Percentiles rank a stretch among this genome's conserved stretches.
Conservation (phyloP, 2,329 filamentous ascomycete species). For the Penicillium sp. region DNA sequence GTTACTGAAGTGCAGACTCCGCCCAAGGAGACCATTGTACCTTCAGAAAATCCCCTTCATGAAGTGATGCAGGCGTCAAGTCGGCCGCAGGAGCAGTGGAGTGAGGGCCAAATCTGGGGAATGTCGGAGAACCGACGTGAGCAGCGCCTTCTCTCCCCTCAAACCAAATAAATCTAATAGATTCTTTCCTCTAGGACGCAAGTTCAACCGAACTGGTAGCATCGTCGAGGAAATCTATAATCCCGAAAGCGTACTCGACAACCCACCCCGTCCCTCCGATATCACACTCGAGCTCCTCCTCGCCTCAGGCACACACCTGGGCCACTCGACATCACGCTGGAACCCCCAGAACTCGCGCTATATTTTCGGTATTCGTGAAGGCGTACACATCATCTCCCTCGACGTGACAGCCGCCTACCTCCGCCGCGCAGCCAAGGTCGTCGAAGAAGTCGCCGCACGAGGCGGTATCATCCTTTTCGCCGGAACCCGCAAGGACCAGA, state of each 20-base stretch:
- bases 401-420: conserved; percentile 86
- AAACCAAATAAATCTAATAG: not conserved
- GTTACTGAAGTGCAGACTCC: conserved; percentile 21
- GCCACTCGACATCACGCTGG: conserved; percentile 88
- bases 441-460: conserved; percentile 77
- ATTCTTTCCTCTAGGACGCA: conserved; percentile 21
- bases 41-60: conserved; percentile 14
- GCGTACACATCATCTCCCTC: conserved; percentile 88
- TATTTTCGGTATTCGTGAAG: conserved; percentile 85
- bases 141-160: conserved; percentile 1
- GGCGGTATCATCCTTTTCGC: conserved; percentile 89
- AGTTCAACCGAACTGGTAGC: conserved; percentile 35
- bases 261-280: conserved; percentile 74
- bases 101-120: conserved; percentile 9
- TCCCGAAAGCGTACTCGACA: conserved; percentile 48
- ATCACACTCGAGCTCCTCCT: conserved; percentile 88
- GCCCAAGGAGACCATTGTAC: conserved; percentile 6
- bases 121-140: conserved; percentile 25
- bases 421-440: conserved; percentile 87
- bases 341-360: conserved; percentile 92
- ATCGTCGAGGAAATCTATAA: conserved; percentile 26
- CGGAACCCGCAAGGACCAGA: conserved; percentile 79
- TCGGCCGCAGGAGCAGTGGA: not conserved
- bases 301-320: conserved; percentile 82
- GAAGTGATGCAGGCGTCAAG: conserved; percentile 12